Evolutionary conservation across 805 yeast species (phyloP).

Genomic region (Ogataea nakhonphanomensis): DNA sequence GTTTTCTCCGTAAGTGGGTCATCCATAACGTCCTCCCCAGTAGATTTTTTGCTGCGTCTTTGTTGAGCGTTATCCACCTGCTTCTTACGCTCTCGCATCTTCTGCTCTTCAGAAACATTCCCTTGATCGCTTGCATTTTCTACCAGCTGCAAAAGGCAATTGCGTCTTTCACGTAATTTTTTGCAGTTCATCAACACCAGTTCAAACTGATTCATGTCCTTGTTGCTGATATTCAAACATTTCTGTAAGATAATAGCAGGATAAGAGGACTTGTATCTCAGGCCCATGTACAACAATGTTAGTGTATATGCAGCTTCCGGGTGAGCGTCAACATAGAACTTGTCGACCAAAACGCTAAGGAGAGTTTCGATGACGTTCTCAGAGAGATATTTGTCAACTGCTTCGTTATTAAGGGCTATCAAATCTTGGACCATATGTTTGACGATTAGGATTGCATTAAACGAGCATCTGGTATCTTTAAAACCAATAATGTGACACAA

Average conservation of each 20-base stretch:
- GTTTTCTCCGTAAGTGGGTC: constrained; percentile 73
- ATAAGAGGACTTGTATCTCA: constrained; percentile 64
- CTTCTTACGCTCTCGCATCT: constrained; percentile 43
- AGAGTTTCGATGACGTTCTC: constrained; percentile 69
- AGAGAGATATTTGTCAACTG: constrained; percentile 68
- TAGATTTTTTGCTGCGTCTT: constrained; percentile 38
- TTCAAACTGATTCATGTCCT: constrained; percentile 63
- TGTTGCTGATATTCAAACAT: constrained; percentile 49
- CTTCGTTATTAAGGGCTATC: constrained; percentile 58
- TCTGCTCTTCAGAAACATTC: constrained; percentile 34
- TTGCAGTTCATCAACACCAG: constrained; percentile 58
- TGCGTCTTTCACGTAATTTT: constrained; percentile 73
- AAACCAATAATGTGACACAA: constrained; percentile 74
- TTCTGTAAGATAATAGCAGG: constrained; percentile 60
- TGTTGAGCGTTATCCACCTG: constrained; percentile 51
- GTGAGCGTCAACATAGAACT: constrained; percentile 80
- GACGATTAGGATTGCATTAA: constrained; percentile 79
- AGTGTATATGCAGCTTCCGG: constrained; percentile 89
- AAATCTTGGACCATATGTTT: constrained; percentile 70
- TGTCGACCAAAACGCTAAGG: constrained; percentile 63
- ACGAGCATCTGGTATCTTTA: constrained; percentile 89
- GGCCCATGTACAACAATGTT: constrained; percentile 71
- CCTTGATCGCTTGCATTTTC: constrained; percentile 50
- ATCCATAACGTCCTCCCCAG: constrained; percentile 51
- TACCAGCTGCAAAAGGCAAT: constrained; percentile 74